Conservation (phyloP, 75 land plant species). For the Cupressus sempervirens region DNA sequence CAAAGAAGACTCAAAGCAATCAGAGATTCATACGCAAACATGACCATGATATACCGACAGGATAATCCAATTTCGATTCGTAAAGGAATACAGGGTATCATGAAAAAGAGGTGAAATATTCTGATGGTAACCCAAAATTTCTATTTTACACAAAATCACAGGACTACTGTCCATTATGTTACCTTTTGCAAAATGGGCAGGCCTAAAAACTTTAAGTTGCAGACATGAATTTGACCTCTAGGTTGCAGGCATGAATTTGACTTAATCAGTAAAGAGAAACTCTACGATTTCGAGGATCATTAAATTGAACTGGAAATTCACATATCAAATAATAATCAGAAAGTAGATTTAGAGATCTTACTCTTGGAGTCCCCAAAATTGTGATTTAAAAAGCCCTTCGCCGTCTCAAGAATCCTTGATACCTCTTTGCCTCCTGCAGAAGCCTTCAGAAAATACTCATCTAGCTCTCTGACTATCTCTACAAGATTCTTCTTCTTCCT, state of each 20-base stretch:
- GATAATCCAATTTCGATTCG: background rate
- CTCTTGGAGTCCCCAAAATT: slow-evolving; percentile 34
- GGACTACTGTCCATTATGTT: background rate
- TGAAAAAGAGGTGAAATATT: background rate
- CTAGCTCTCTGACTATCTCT: slow-evolving; percentile 70
- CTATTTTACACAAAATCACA: background rate
- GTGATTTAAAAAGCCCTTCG: slow-evolving; percentile 14
- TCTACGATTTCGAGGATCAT: background rate
- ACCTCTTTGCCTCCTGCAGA: slow-evolving; percentile 58
- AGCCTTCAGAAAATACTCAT: slow-evolving; percentile 81
- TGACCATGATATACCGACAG: background rate
- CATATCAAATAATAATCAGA: background rate
- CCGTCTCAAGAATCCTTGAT: slow-evolving; percentile 55
- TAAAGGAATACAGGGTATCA: background rate
- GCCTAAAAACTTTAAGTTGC: background rate
- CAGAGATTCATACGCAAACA: background rate
- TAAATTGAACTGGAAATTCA: background rate
- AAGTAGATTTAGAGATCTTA: slow-evolving; percentile 15
- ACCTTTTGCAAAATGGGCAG: background rate
- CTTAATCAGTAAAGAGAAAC: background rate
- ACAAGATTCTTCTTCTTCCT: slow-evolving; percentile 54
- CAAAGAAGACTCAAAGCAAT: background rate
- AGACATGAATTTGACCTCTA: background rate
- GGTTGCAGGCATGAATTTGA: background rate
- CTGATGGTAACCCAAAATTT: background rate